Base-by-base conservation (phyloP, 208 protist genomes). In the Trypanosoma conorhini region DNA sequence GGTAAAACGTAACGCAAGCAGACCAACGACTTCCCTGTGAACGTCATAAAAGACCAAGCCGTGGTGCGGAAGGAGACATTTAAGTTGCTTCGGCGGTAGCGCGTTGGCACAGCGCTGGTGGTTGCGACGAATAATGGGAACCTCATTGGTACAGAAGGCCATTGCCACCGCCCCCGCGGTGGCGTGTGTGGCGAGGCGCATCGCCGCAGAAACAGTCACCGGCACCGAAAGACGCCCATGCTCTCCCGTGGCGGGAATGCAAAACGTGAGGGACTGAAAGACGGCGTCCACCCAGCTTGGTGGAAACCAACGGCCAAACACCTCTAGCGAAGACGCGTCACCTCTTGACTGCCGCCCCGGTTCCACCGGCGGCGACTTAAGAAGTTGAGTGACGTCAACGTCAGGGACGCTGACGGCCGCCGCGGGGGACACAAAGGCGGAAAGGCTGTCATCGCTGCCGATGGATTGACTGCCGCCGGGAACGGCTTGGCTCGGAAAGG, bases 221-320 rank as follows among this genome's bases (percentile, higher is more conserved):
- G 89, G 86, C 15, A 71, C 21, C 19, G 85, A 86, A 60, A 89
- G 70, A 46, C 64, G 52, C 46, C 89, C 89, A 57, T 92, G 79
- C 70, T 94, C 89, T 15, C 79, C 80, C 1, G 83, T 92, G 30
- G 70, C 52, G 40, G 72, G 69, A 33, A 92, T 77, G 66, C 79
- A 90, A 63, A 94, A 94, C 31, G 86, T 94, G 15, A 90, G 76
- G 3, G 82, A 79, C 42, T 79, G 60, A 51, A 86, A 92, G 8
- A 68, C 52, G 8, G 84, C 86, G 24, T 94, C 89, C 3, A 94
- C 62, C 1, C 67, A 42, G 10, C 60, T 55, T 15, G 80, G 48
- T 0, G 63, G 59, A 54, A 77, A 64, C 82, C 83, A 91, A 35
- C 38, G 30, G 5, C 83, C 89, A 67, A 72, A 84, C 33, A 92